A percentile compares a stretch with the other conserved stretches of the same genome.
These are phyloP conservation scores for Pterocarpus macrocarpus DNA, from an alignment of 306 rosid species.

Conservation along the genomic window DNA sequence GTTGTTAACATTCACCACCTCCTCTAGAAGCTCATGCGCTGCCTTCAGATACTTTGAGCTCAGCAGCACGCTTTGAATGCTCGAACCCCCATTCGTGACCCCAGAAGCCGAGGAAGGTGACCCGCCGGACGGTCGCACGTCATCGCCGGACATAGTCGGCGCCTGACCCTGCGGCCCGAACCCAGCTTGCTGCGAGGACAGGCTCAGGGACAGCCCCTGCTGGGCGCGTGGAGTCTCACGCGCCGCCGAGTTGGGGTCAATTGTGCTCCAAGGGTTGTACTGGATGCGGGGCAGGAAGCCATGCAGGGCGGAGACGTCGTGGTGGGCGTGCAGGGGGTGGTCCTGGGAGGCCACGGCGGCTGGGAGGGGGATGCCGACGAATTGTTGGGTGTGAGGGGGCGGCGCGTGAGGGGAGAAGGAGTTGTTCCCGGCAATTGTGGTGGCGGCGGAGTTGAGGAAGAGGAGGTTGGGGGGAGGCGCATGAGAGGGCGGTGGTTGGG, in stretches of 20 bases:
- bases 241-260: constrained; percentile 70
- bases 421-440: constrained; percentile 43
- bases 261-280: constrained; percentile 76
- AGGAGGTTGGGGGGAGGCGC: constrained; percentile 48
- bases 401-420: constrained; percentile 73
- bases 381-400: constrained; percentile 74
- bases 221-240: constrained; percentile 85
- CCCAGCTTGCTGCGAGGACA: constrained; percentile 78
- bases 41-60: constrained; percentile 94
- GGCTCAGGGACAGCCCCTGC: constrained; percentile 76
- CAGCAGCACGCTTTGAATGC: constrained; percentile 82
- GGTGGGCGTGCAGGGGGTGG: constrained; percentile 65
- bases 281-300: constrained; percentile 81
- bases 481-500: constrained; percentile 56
- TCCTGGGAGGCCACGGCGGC: constrained; percentile 54
- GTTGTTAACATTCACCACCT: constrained; percentile 90
- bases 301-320: constrained; percentile 81
- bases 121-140: constrained; percentile 65
- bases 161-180: constrained; percentile 62
- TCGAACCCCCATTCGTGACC: constrained; percentile 73
- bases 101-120: constrained; percentile 82
- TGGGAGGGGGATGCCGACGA: constrained; percentile 76
- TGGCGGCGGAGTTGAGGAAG: constrained; percentile 63
- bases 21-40: constrained; percentile 92
- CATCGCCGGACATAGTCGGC: constrained; percentile 58